Conservation (phyloP, 1,284 basidiomycete genomes). For the Phellopilus nigrolimitatus region DNA sequence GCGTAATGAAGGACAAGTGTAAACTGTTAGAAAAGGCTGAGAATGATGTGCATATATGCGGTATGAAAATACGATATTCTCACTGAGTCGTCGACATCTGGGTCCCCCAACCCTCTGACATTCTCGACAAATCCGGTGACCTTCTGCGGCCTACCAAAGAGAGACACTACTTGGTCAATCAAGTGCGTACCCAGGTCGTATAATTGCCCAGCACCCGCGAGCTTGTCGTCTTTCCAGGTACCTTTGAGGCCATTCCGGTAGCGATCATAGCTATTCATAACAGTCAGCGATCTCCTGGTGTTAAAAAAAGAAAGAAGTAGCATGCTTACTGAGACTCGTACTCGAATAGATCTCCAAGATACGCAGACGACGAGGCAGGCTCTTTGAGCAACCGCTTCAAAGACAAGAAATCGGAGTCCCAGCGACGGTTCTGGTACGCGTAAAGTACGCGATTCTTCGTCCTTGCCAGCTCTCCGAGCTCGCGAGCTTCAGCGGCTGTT, state of each 20-base stretch:
- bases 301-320: neutral
- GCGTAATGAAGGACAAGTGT: constrained; percentile 64
- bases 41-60: constrained; percentile 19
- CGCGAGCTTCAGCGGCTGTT: constrained; percentile 58
- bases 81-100: constrained; percentile 65
- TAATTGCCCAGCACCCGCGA: constrained; percentile 49
- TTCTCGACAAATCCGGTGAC: constrained; percentile 72
- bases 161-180: constrained; percentile 72
- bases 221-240: constrained; percentile 65
- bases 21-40: constrained; percentile 41
- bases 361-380: constrained; percentile 45
- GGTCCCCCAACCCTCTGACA: constrained; percentile 55
- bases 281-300: neutral
- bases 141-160: constrained; percentile 72
- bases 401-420: constrained; percentile 81
- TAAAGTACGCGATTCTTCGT: constrained; percentile 65
- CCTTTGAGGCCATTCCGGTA: constrained; percentile 63
- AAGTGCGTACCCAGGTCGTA: constrained; percentile 67
- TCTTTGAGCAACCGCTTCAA: constrained; percentile 60
- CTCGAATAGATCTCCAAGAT: constrained; percentile 63
- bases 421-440: constrained; percentile 79
- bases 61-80: constrained; percentile 26
- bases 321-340: constrained; percentile 66
- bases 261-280: constrained; percentile 60
- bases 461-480: constrained; percentile 63